Evolutionary conservation across 257 asterid genomes (phyloP), one percentile per base, ranked within the genome.

Genomic region (Capsicum pubescens): DNA sequence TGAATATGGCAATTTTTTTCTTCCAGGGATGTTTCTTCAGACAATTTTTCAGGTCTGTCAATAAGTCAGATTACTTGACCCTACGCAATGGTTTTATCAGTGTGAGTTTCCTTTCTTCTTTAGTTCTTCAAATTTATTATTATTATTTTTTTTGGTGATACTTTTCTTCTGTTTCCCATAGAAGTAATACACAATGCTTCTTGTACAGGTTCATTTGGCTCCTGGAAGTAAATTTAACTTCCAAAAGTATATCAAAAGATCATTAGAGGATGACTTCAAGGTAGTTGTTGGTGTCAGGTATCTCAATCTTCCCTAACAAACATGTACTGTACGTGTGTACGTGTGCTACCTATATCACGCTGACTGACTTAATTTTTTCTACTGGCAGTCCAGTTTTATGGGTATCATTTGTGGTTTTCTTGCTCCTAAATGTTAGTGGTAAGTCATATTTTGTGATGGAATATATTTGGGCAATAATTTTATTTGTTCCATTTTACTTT

Each of bases 21-120:
- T 12, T 64, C 86, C 95, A 97, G 99, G 99, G 98, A 66, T 97
- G 99, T 88, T 95, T 97, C 87, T 90, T 91, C 69, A 91, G 98
- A 80, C 99, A 97, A 85, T 97, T 97, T 85, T 93, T 92, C 85
- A 90, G 83, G 86, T 97, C 99, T 0, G 99, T 97, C 54, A 93
- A 84, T 89, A 97, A 88, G 89, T 90, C 98, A 50, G 99, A 97
- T 89, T 97, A 97, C 90, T 68, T 95, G 91, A 95, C 99, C 80
- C 85, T 97, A 83, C 97, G 99, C 44, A 92, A 83, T 46, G 86
- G 86, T 32, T 83, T 83, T 60, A 83, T 83, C 83, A 72, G 16
- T 74, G 86, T 83, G 61, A 83, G 86, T 71, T 67, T 14, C 68
- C 50, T 48, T 46, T 67, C 59, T 35, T 54, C 7, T 2, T 15